Base-by-base conservation (phyloP, 495 filamentous ascomycete species). In the Opeltia flavorubescens region DNA sequence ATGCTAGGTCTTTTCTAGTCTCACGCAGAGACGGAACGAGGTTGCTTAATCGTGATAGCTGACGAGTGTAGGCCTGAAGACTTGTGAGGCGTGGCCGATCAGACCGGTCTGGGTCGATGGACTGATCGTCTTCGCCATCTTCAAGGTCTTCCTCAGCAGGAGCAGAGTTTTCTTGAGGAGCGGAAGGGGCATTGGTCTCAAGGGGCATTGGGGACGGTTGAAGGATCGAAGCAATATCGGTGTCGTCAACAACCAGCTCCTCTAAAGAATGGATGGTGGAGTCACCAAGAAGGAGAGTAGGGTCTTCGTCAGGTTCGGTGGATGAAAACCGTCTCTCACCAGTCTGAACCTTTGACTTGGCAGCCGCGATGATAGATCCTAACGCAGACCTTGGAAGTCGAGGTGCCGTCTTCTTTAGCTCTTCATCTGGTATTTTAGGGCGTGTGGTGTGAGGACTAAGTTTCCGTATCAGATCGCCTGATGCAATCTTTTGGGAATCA, bases 201-300 rank as follows among this genome's bases (percentile, higher is more conserved):
- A 18, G 6, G 38, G 25, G 4, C 6, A 1, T 25, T 6, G 47
- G 36, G 25, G 43, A 50, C 18, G 48, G 43, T 33, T 43, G 13
- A 40, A 51, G 39, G 18, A 49, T 29, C 9, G 55, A 27, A 6
- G 54, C 47, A 13, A 49, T 42, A 40, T 52, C 47, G n/a, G 53
- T 53, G 30, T 64, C 59, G 42, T 69, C 63, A 24, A 67, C 58
- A 29, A 80, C 58, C 11, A 83, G 62, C 17, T 71, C 66, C 50
- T 80, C 71, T 2, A 83, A 67, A 23, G 76, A 81, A 41, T 78
- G 67, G 36, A 83, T 71, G 1, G 77, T 81, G 43, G 75, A 71
- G 27, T 81, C 76, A 23, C 77, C 75, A 9, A 74, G 55, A 15
- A 65, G 62, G 9, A 72, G 57, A 1, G 56, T 51, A 15, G 67